Conservation (phyloP, 768 basidiomycete species). For the Guyanaporus albipodus region DNA sequence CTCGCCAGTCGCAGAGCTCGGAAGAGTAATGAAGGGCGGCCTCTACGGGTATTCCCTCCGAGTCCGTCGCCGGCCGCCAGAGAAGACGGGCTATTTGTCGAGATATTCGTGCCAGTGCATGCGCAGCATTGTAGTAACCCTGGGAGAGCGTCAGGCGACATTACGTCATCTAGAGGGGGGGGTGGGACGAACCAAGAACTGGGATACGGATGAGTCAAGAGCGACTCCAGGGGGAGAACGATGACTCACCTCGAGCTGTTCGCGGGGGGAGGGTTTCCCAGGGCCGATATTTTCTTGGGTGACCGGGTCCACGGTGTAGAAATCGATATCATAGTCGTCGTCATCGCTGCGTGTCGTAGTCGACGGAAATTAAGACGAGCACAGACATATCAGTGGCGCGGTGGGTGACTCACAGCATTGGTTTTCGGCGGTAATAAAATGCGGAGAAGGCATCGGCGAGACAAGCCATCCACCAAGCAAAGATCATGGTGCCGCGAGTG, state of each 20-base stretch:
- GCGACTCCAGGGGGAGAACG: not conserved
- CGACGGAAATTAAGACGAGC: slow-evolving; percentile 22
- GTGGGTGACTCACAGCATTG: slow-evolving; percentile 51
- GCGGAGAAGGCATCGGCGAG: slow-evolving; percentile 80
- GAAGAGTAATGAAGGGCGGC: slow-evolving; percentile 54
- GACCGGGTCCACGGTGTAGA: slow-evolving; percentile 71
- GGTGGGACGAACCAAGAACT: slow-evolving; percentile 62
- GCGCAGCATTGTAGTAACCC: slow-evolving; percentile 83
- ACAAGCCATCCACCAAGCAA: slow-evolving; percentile 93
- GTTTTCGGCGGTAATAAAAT: slow-evolving; percentile 82
- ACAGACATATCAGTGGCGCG: slow-evolving; percentile 7
- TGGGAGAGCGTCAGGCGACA: slow-evolving; percentile 28
- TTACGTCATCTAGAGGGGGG: not conserved
- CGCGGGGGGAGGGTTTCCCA: slow-evolving; percentile 60
- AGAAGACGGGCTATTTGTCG: slow-evolving; percentile 78
- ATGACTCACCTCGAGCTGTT: slow-evolving; percentile 68
- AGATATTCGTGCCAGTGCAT: slow-evolving; percentile 78
- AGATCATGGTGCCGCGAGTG: slow-evolving; percentile 79
- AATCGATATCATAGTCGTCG: slow-evolving; percentile 87
- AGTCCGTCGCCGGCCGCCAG: slow-evolving; percentile 74
- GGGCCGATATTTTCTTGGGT: slow-evolving; percentile 45
- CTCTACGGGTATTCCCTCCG: slow-evolving; percentile 72
- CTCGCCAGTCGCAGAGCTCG: slow-evolving; percentile 67
- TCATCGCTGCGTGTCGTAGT: slow-evolving; percentile 50
- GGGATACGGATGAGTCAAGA: slow-evolving; percentile 10